These are phyloP conservation scores for Trichoderma sp. DNA, from an alignment of 2,329 filamentous ascomycete species.

Conservation along the genomic window DNA sequence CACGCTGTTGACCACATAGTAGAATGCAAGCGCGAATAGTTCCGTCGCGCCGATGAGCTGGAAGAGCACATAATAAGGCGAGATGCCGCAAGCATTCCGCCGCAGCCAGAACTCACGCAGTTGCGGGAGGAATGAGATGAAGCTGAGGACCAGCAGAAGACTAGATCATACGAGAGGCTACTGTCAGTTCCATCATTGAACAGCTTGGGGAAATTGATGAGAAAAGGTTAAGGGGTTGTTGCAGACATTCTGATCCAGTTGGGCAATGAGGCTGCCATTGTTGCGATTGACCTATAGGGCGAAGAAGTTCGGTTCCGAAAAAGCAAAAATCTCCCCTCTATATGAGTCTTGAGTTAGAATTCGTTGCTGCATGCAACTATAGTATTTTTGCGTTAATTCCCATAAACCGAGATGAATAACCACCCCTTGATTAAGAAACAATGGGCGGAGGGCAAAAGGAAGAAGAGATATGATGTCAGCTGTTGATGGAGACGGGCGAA, in stretches of 20 bases:
- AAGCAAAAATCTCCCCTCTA: not conserved
- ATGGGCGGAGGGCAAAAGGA: not conserved
- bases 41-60: not conserved
- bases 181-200: not conserved
- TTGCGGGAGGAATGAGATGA: not conserved
- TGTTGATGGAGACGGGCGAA: not conserved
- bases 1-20: not conserved
- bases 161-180: not conserved
- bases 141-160: not conserved
- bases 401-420: not conserved
- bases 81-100: not conserved
- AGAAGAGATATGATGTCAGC: not conserved
- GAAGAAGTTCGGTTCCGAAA: not conserved
- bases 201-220: not conserved
- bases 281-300: not conserved
- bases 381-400: not conserved
- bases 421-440: not conserved
- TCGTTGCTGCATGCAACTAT: not conserved
- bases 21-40: not conserved
- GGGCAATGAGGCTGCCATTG: not conserved
- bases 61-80: not conserved
- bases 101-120: not conserved
- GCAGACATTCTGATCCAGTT: not conserved
- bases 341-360: not conserved
- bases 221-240: not conserved